Evolutionary conservation across 2,329 filamentous ascomycete species (phyloP).

Genomic region (Apiospora rasikravindrae): DNA sequence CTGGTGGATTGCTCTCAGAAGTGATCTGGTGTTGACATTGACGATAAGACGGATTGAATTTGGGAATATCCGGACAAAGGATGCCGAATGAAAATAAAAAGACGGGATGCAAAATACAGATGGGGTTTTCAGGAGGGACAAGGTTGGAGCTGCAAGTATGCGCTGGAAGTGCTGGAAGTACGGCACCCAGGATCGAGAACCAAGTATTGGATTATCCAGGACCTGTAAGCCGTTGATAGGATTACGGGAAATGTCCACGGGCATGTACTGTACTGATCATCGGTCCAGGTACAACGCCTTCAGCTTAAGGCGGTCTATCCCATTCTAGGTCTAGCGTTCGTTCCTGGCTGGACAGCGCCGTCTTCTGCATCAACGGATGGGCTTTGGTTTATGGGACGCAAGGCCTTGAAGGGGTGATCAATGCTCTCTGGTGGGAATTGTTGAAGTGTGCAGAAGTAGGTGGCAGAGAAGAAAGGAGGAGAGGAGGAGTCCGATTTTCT

Average conservation of each 20-base stretch:
- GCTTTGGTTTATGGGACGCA: background rate
- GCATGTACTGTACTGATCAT: constrained; percentile 13
- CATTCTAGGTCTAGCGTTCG: constrained; percentile 12
- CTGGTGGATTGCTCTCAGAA: background rate
- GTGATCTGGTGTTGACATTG: background rate
- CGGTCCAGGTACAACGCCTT: constrained; percentile 6
- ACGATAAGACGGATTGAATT: background rate
- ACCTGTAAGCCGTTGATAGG: constrained; percentile 2
- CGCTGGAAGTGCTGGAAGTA: background rate
- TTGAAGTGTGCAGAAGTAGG: background rate
- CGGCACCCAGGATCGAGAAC: background rate
- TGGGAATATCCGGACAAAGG: background rate
- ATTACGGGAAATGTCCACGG: background rate
- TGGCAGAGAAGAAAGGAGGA: no score
- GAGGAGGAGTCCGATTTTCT: background rate
- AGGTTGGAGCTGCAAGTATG: constrained; percentile 12
- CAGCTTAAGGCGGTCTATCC: background rate
- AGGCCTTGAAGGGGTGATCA: background rate
- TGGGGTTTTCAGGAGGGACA: background rate
- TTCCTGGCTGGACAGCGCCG: background rate
- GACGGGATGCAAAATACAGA: background rate
- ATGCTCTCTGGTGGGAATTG: background rate
- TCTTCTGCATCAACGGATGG: background rate
- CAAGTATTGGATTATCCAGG: background rate
- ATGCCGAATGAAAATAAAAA: background rate